Evolutionary conservation across 2,329 filamentous ascomycete genomes (phyloP).

Genomic region (Claviceps capensis): DNA sequence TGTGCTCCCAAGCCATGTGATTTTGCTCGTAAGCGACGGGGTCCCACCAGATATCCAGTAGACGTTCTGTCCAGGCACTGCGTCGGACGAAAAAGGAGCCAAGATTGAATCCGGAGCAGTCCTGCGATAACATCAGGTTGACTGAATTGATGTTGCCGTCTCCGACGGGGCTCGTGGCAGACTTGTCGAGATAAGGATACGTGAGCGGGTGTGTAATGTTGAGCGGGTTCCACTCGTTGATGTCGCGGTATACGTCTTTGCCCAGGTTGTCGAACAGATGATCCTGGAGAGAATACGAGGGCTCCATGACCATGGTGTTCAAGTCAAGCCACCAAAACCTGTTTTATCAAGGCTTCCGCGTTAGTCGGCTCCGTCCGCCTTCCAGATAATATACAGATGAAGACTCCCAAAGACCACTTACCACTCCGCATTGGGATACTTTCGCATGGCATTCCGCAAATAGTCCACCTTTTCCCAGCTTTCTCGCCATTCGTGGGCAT

Average conservation of each 20-base stretch:
- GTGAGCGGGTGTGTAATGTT: conserved; percentile 79
- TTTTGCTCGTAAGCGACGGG: conserved; percentile 95
- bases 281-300: conserved; percentile 71
- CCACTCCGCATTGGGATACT: conserved; percentile 95
- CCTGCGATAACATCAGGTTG: conserved; percentile 80
- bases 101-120: conserved; percentile 91
- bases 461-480: conserved; percentile 99
- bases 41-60: conserved; percentile 97
- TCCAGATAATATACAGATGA: neutral
- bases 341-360: conserved; percentile 21
- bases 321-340: conserved; percentile 99
- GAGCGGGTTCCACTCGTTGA: conserved; percentile 89
- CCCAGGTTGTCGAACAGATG: conserved; percentile 79
- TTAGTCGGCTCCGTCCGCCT: neutral
- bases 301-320: conserved; percentile 97
- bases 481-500: conserved; percentile 97
- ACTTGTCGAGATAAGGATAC: conserved; percentile 60
- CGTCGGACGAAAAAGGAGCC: conserved; percentile 88
- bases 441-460: conserved; percentile 73
- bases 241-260: conserved; percentile 75
- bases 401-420: conserved; percentile 29
- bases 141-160: conserved; percentile 69
- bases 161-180: conserved; percentile 57
- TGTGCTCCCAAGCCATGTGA: conserved; percentile 98
- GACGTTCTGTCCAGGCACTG: conserved; percentile 75